Conservation (phyloP, 139 green algal species). For the Chlorella sp. region DNA sequence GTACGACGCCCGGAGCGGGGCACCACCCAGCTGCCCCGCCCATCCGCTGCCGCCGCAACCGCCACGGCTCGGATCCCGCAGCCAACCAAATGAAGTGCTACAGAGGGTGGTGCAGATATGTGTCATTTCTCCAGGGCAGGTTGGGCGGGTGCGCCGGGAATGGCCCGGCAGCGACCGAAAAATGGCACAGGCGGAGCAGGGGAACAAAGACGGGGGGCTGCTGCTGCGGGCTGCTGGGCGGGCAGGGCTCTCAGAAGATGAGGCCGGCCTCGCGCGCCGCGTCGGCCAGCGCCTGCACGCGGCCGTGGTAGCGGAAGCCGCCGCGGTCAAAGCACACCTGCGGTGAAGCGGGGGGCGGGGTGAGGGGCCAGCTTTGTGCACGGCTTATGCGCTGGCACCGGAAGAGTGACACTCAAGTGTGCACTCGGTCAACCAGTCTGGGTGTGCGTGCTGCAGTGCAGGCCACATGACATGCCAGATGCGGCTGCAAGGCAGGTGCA, state of each 20-base stretch:
- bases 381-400: no score
- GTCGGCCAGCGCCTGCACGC: constrained; percentile 93
- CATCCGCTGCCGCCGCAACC: no score
- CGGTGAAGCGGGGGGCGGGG: neutral
- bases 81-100: neutral
- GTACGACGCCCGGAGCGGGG: no score
- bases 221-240: neutral
- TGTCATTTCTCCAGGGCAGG: neutral
- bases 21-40: no score
- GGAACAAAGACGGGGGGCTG: neutral
- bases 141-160: no score
- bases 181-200: neutral
- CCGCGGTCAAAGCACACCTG: constrained; percentile 89
- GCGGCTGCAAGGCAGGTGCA: no score
- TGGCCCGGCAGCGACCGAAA: neutral
- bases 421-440: no score
- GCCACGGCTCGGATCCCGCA: no score
- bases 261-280: constrained; percentile 88
- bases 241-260: constrained; percentile 73
- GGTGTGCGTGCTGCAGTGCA: no score
- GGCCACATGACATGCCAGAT: no score
- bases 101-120: neutral
- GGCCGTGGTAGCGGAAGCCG: constrained; percentile 95
- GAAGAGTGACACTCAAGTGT: no score
- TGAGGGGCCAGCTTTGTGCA: no score